Evolutionary conservation across 805 yeast genomes (phyloP), one percentile per base, ranked within the genome.

Genomic region (Candida krabiensis): DNA sequence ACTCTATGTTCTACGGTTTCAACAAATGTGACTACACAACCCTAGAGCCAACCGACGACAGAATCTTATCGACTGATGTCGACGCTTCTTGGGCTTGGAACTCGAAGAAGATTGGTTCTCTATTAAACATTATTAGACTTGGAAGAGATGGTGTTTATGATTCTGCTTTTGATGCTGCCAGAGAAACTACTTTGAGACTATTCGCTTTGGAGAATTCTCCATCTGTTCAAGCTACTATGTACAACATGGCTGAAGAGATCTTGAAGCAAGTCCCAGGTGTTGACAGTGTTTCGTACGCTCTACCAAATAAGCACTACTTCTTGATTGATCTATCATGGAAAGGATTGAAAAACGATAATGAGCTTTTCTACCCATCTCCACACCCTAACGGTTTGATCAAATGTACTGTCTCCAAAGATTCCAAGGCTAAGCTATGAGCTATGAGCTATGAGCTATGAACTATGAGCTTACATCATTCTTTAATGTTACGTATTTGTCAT

Each of bases 181-280:
- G 87, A 54, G 69, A 68, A 27, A 73, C 77, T 53, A 88, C 96
- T 1, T 72, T 89, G 53, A 83, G 79, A 38, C 71, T 73, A 42
- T 90, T 90, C 64, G 96, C 96, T 13, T 62, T 75, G 35, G 96
- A 90, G 64, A 79, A 86, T 63, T 86, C 96, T 8, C 79, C 96
- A n/a, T 85, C 95, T 18, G 97, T 90, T 32, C 97, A 90, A 70
- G 96, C 96, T 31, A 90, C 96, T 42, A 91, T 90, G 96, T 90
- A 78, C 73, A 86, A 88, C 73, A 90, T 90, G 93, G 75, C 86
- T 27, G 73, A 79, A 47, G 79, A 77, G 46, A 86, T 90, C 47
- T 73, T 90, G 58, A 70, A 67, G 34, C 56, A 54, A 35, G 83
- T 77, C 39, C 71, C 80, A 3, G 69, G 69, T 43, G 71, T 90